Base-by-base conservation (phyloP, 225 moss, liverwort and hornwort genomes). In the Pseudisothecium myosuroides region DNA sequence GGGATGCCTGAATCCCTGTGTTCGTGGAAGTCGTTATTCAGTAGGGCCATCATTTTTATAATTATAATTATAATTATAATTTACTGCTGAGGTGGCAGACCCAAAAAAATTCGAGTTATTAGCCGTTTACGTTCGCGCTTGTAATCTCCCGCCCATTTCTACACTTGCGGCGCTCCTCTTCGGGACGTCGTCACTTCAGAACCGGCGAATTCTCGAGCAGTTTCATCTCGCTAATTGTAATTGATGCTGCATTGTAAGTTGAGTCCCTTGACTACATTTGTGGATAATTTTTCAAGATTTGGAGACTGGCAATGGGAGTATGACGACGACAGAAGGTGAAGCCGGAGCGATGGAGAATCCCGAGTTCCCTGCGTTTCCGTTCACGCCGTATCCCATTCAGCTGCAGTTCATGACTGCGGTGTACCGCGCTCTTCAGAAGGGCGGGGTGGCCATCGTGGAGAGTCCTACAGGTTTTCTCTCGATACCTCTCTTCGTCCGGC, bases 361-460 rank as follows among this genome's bases (percentile, higher is more conserved):
- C 23, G 92, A 82, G 34, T 98, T 98, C 64, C 93, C 97, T 36
- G 96, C 96, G 67, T 99, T 99, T 92, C 98, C 98, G 14, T 99
- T 99, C 93, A 89, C 91, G 77, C 98, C 96, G 17, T 99, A 99
- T 88, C 93, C 95, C 21, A 99, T 99, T 81, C 98, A 99, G 92
- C 89, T 93, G 89, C 90, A 95, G 61, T 99, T 99, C 85, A 99
- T 99, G 97, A 92, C 87, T 83, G 94, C 96, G 62, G 98, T 99
- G 12, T 99, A 99, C 86, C 93, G 92, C 85, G 97, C 96, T 86
- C 93, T 99, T 65, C 92, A 97, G 37, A 92, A 93, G 82, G 97
- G 98, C 4, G 97, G 97, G 27, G 96, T 99, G 31, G 96, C 96
- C 88, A 94, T 97, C 86, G 96, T 97, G 47, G 98, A 99, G 91